Evolutionary conservation across 495 filamentous ascomycete species (phyloP).

Genomic region (Parmelia sp.): DNA sequence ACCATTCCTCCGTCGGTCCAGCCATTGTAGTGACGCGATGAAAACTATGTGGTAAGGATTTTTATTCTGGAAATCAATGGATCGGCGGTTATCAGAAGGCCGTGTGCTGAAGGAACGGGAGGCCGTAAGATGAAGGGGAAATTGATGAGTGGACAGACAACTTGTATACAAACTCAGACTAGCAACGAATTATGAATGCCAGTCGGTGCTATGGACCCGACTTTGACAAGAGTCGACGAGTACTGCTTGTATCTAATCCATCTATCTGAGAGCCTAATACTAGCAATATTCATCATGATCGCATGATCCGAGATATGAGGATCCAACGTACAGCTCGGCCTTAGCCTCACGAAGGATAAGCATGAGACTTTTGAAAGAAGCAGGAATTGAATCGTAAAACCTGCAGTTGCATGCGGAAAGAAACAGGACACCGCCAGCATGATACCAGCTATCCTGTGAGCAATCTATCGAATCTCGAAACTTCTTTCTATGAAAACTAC

Average conservation of each 20-base stretch:
- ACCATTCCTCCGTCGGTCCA: constrained; percentile 19
- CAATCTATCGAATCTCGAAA: constrained; percentile 18
- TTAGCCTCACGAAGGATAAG: constrained; percentile 11
- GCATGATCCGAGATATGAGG: constrained; percentile 5
- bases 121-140: not conserved
- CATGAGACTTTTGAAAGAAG: constrained; percentile 19
- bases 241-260: constrained; percentile 15
- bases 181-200: not conserved
- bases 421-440: constrained; percentile 8
- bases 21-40: constrained; percentile 7
- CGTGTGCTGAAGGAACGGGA: not conserved
- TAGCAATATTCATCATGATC: not conserved
- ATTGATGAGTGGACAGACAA: not conserved
- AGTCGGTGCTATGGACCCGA: not conserved
- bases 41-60: not conserved
- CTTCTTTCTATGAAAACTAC: constrained; percentile 5
- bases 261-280: constrained; percentile 21
- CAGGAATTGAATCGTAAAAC: constrained; percentile 4
- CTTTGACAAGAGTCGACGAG: not conserved
- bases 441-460: constrained; percentile 15
- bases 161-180: not conserved
- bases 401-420: constrained; percentile 16
- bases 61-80: not conserved
- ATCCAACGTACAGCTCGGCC: constrained; percentile 11
- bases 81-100: not conserved